A percentile compares a stretch with the other conserved stretches of the same genome.
Evolutionary conservation across 257 asterid species (phyloP).

Genomic region (Eustoma russellianum): DNA sequence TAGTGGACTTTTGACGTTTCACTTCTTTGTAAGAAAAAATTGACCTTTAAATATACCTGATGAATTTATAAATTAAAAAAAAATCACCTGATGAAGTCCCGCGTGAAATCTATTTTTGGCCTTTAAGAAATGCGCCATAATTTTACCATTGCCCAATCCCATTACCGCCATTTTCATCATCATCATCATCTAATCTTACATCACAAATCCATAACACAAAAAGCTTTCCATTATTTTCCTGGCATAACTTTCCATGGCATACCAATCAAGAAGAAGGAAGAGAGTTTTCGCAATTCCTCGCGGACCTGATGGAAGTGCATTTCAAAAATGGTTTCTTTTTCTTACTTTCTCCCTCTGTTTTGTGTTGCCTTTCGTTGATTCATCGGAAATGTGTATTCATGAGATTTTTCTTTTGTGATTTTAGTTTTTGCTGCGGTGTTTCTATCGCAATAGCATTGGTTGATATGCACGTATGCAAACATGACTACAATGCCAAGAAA

Average conservation of each 20-base stretch:
- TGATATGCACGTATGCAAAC: conserved; percentile 56
- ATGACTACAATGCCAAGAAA: conserved; percentile 20
- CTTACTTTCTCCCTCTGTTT: background rate
- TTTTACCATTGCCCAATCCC: too few species aligned
- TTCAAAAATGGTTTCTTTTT: conserved; percentile 37
- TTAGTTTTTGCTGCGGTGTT: conserved; percentile 49
- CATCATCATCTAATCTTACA: too few species aligned
- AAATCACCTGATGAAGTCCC: too few species aligned
- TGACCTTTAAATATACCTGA: too few species aligned
- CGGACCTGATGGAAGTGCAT: conserved; percentile 68
- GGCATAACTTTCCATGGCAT: conserved; percentile 17
- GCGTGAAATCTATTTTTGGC: too few species aligned
- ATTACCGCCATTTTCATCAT: too few species aligned
- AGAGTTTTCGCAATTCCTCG: conserved; percentile 41
- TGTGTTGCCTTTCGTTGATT: background rate
- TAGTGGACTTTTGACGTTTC: too few species aligned
- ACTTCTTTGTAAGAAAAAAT: too few species aligned
- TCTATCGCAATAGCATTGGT: conserved; percentile 54
- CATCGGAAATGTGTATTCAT: background rate
- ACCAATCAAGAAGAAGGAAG: conserved; percentile 34
- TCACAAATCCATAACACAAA: too few species aligned
- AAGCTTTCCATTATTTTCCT: too few species aligned
- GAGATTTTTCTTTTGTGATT: background rate
- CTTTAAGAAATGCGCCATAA: too few species aligned
- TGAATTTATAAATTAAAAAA: too few species aligned